Conservation (phyloP, 2,329 filamentous ascomycete species). For the Aspergillus sp. region DNA sequence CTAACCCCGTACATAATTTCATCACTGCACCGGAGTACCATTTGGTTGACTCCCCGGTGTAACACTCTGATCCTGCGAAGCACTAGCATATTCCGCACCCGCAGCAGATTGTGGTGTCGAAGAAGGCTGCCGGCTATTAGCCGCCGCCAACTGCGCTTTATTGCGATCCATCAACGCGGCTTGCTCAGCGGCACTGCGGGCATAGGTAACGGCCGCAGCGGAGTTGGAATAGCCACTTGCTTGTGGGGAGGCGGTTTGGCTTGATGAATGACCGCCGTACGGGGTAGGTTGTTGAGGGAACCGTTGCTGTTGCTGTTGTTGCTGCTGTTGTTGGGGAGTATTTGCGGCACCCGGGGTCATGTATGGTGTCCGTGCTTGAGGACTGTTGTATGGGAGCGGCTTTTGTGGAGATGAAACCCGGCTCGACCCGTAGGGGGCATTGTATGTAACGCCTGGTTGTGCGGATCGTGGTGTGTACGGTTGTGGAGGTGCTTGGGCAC, state of each 20-base stretch:
- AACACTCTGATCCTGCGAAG: slow-evolving; percentile 28
- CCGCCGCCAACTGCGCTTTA: slow-evolving; percentile 29
- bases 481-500: slow-evolving; percentile 27
- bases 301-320: slow-evolving; percentile 23
- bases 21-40: slow-evolving; percentile 19
- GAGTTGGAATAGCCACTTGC: slow-evolving; percentile 27
- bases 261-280: slow-evolving; percentile 14
- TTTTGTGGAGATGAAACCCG: slow-evolving; percentile 29
- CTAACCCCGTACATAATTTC: slow-evolving; percentile 3
- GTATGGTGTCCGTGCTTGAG: slow-evolving; percentile 29
- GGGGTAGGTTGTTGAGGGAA: slow-evolving; percentile 19
- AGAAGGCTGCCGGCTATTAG: slow-evolving; percentile 22
- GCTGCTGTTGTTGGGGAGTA: slow-evolving; percentile 20
- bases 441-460: slow-evolving; percentile 23
- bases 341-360: slow-evolving; percentile 15
- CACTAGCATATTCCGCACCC: slow-evolving; percentile 12
- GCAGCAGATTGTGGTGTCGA: slow-evolving; percentile 26
- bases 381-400: slow-evolving; percentile 21
- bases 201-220: slow-evolving; percentile 28
- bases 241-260: slow-evolving; percentile 19
- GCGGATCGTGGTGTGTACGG: slow-evolving; percentile 28
- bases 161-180: slow-evolving; percentile 32
- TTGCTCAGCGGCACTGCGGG: slow-evolving; percentile 34
- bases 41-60: slow-evolving; percentile 27
- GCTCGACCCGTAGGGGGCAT: slow-evolving; percentile 16